These are phyloP conservation scores for Solanum piurae DNA, from an alignment of 257 asterid species.

Conservation along the genomic window DNA sequence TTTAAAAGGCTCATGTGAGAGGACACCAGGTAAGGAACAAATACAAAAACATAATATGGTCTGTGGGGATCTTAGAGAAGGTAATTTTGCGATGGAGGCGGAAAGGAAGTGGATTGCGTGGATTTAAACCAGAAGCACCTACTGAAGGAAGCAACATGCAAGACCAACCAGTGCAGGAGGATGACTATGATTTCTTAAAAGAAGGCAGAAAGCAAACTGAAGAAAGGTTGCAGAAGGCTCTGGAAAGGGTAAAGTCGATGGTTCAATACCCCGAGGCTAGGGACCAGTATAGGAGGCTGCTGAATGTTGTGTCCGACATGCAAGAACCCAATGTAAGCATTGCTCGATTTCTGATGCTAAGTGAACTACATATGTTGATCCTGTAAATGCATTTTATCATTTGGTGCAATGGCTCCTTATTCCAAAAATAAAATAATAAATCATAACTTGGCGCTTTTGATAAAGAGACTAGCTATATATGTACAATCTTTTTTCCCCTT, in stretches of 20 bases:
- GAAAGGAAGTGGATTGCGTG: constrained; percentile 82
- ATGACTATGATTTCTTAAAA: constrained; percentile 75
- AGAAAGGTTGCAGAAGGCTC: constrained; percentile 72
- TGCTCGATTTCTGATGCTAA: not conserved
- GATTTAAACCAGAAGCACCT: constrained; percentile 53
- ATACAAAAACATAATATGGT: constrained; percentile 73
- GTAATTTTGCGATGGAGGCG: constrained; percentile 79
- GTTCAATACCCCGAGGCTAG: constrained; percentile 93
- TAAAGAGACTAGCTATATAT: not conserved
- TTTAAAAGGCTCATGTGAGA: constrained; percentile 81
- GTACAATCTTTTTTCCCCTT: not conserved
- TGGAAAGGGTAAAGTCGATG: constrained; percentile 86
- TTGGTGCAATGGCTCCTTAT: not conserved
- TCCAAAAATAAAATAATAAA: not conserved
- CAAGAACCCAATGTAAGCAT: constrained; percentile 60
- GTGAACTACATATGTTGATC: not conserved
- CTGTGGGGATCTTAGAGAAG: constrained; percentile 83
- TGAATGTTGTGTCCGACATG: constrained; percentile 82
- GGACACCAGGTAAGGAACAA: constrained; percentile 96
- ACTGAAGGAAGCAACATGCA: constrained; percentile 32
- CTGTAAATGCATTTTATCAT: constrained; percentile 1
- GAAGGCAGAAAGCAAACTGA: constrained; percentile 88
- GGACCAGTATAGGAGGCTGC: constrained; percentile 78
- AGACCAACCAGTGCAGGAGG: constrained; percentile 41
- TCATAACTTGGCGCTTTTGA: not conserved